Evolutionary conservation across 148 eudicot species (phyloP).

Genomic region (Camellia lanceoleosa): DNA sequence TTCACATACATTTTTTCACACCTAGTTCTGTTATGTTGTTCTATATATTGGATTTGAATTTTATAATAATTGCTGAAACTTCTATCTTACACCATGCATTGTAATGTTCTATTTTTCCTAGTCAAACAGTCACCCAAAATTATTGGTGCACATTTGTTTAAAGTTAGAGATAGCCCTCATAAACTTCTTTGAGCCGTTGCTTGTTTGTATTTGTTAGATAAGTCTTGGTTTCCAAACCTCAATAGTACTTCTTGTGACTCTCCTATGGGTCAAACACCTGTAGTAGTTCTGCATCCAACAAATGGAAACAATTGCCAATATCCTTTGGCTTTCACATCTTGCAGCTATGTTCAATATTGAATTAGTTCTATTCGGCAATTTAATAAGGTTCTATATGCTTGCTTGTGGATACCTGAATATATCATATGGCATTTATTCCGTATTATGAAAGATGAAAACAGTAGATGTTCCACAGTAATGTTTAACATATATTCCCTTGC

Average conservation of each 20-base stretch:
- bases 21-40: background rate
- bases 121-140: background rate
- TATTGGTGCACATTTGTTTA: background rate
- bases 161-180: background rate
- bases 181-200: no score
- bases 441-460: background rate
- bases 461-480: background rate
- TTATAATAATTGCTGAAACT: background rate
- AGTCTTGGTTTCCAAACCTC: background rate
- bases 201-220: no score
- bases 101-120: background rate
- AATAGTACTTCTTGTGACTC: background rate
- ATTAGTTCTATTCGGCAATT: constrained; percentile 3
- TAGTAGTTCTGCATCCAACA: background rate
- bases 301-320: background rate
- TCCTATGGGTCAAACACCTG: background rate
- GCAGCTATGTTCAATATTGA: background rate
- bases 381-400: background rate
- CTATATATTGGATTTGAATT: background rate
- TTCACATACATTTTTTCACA: no score
- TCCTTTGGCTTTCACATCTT: background rate
- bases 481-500: constrained; percentile 16
- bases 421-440: background rate
- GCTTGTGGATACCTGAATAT: background rate
- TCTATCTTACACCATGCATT: background rate